Percentiles rank a stretch among this genome's conserved stretches.
phyloP scores from a whole-genome alignment of 1,139 yeast genomes.

The Hyphopichia buzzinii region DNA sequence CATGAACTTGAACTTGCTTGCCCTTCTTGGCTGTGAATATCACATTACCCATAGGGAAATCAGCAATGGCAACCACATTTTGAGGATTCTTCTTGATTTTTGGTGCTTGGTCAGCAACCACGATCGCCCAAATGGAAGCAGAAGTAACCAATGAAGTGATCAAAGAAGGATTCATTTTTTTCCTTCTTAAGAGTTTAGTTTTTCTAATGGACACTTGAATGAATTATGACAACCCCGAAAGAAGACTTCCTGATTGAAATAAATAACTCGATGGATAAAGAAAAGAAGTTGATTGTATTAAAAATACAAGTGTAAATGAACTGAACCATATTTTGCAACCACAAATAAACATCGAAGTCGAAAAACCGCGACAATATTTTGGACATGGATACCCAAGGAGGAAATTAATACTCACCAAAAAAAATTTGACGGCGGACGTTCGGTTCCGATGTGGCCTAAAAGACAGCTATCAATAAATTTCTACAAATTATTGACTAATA shows the following conservation, averaged over 20 bases:
- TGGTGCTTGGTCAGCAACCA: slow-evolving; percentile 37
- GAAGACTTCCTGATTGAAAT: slow-evolving; percentile 3
- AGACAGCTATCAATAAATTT: background rate
- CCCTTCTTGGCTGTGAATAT: slow-evolving; percentile 47
- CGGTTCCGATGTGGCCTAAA: background rate
- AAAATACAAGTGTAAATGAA: background rate
- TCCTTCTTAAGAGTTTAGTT: no score
- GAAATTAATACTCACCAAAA: background rate
- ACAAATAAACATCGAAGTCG: background rate
- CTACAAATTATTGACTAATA: background rate
- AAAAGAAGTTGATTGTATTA: background rate
- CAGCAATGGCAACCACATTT: slow-evolving; percentile 54
- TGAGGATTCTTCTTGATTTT: slow-evolving; percentile 41
- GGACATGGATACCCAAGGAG: background rate
- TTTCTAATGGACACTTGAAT: background rate
- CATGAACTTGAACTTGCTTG: slow-evolving; percentile 54
- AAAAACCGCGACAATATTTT: background rate
- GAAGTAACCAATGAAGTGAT: background rate
- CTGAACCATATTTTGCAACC: background rate
- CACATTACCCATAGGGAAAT: slow-evolving; percentile 56
- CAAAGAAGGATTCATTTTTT: background rate
- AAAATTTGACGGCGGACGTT: background rate
- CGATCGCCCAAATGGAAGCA: slow-evolving; percentile 6
- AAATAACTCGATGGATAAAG: background rate
- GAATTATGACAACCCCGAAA: slow-evolving; percentile 3